Base-by-base conservation (phyloP, 768 basidiomycete genomes). In the Gyrodon lividus region DNA sequence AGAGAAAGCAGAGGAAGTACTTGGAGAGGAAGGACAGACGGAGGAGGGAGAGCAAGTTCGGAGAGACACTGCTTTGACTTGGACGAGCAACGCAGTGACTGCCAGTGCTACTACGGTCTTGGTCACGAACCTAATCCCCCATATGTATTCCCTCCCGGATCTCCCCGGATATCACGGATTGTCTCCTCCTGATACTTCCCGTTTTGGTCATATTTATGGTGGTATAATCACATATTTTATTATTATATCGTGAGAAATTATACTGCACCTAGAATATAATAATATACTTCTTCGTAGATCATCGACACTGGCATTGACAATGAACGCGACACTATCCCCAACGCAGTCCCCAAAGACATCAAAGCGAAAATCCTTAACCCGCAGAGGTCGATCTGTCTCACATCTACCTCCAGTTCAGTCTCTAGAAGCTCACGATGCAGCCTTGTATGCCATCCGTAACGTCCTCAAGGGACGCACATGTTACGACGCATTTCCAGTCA, bases 401-500 rank as follows among this genome's bases (percentile, higher is more conserved):
- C 79, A 87, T 72, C 62, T 85, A 0, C 79, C 80, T 0, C 80
- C 79, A 1, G 43, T 67, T 30, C 76, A 78, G 53, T 70, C 74
- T 0, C 74, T 68, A 52, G 88, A 89, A 38, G 69, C 76, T n/a
- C 89, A 92, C 64, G 81, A 90, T 53, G 72, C 77, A 5, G 87
- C 88, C 22, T 68, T 92, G 51, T 65, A 74, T 51, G 72, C 79
- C 49, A 93, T 99, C 63, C 80, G 96, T 46, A 71, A 71, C 46
- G 91, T 93, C 71, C 84, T 98, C 73, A 88, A 83, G 62, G 81
- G 86, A 51, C 83, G 91, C 63, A 89, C 86, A 16, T 85, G 86
- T 58, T 99, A 98, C 74, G 96, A 98, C 70, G 93, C 96, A 28
- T 95, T 99, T 62, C 97, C 97, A 22, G 92, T 98, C 74, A 89